Percentiles rank a stretch among this genome's conserved stretches.
These are phyloP conservation scores for Sporothrix pallida DNA, from an alignment of 2,329 filamentous ascomycete species.

Conservation along the genomic window DNA sequence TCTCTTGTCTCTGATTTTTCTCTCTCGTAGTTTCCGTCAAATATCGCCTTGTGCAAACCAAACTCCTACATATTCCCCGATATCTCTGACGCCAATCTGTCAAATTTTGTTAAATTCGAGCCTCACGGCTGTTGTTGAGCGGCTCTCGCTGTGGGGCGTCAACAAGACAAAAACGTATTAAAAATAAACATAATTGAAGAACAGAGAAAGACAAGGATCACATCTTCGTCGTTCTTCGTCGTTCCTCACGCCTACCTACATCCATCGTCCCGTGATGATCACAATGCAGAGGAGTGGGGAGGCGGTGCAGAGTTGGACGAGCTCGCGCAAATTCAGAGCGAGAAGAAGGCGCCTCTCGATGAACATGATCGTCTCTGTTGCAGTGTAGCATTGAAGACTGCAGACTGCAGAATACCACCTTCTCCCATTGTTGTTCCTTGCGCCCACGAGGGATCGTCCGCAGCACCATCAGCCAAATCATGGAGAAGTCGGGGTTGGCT, in stretches of 20 bases:
- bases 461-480: neutral
- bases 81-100: too few relatives aligned
- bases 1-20: too few relatives aligned
- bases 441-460: constrained; percentile 11
- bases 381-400: neutral
- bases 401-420: neutral
- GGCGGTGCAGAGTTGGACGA: neutral
- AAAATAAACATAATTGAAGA: neutral
- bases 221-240: too few relatives aligned
- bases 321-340: neutral
- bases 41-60: too few relatives aligned
- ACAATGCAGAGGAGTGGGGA: constrained; percentile 1
- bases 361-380: neutral
- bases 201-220: neutral
- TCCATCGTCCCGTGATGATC: neutral
- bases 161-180: too few relatives aligned
- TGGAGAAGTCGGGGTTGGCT: constrained; percentile 19
- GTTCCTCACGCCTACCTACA: neutral
- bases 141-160: too few relatives aligned
- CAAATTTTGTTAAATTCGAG: too few relatives aligned
- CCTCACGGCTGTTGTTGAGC: too few relatives aligned
- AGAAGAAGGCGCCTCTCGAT: neutral
- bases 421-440: neutral
- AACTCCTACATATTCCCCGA: too few relatives aligned
- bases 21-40: too few relatives aligned